Evolutionary conservation across 2,329 filamentous ascomycete species (phyloP), one percentile per base, ranked within the genome.

Genomic region (Neoarthrinium moseri): DNA sequence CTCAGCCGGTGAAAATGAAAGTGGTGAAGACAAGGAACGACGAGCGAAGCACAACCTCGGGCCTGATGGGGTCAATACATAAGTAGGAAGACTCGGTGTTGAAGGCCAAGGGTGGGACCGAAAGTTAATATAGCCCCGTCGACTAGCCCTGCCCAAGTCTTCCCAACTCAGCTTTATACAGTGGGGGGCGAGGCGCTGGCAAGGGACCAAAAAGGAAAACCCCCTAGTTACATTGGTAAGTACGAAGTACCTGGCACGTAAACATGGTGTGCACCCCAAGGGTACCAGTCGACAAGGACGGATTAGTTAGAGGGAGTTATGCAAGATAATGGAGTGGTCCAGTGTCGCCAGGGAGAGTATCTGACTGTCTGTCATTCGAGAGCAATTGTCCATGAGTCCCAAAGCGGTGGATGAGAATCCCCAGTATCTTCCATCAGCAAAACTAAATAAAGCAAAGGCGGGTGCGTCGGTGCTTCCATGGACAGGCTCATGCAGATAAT

Each of bases 1-100:
- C 32, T 37, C 43, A 45, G 23, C 43, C 43, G 43, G 34, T 18
- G 21, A 8, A 36, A 26, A 17, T 21, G 20, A 17, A 29, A 27
- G 15, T n/a, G 18, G 18, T 37, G 33, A 12, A 17, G 30, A 38
- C 43, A 38, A 45, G 30, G 34, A 21, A 6, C 20, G 20, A 30
- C 30, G 22, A 37, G 24, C 32, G 38, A 38, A 8, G 43, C 21
- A 26, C 29, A 26, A n/a, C n/a, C n/a, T 10, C 10, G 11, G 26
- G 27, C 18, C 10, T 12, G n/a, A 43, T 27, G n/a, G 22, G 15
- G 18, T n/a, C 11, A 8, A 38, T 38, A 27, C 29, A 18, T 27
- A 27, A 29, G 13, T 7, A 29, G 26, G 26, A 7, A 21, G 8
- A 24, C 7, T 13, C n/a, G 35, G n/a, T 12, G 7, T 37, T 37